Percentiles rank a stretch among this genome's conserved stretches.
These are phyloP conservation scores for Colletotrichum brevisporum DNA, from an alignment of 2,329 filamentous ascomycete species.

Conservation along the genomic window DNA sequence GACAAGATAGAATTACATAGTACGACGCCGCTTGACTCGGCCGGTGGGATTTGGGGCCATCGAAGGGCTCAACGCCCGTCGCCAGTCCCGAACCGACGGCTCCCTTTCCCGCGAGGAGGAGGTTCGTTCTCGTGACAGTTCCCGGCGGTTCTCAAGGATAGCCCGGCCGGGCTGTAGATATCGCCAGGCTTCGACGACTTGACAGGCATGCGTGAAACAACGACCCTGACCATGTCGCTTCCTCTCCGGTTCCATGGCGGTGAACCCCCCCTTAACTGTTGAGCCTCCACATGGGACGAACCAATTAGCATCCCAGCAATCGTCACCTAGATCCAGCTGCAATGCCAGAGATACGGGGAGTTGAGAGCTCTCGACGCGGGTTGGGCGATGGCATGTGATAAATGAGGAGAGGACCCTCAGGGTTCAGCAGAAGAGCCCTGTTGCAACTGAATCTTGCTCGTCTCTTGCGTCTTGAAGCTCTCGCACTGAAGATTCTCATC, in stretches of 20 bases:
- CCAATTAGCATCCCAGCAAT: conserved; percentile 7
- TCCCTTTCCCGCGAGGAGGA: background rate
- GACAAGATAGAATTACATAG: background rate
- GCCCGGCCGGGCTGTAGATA: conserved; percentile 9
- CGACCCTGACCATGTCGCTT: conserved; percentile 5
- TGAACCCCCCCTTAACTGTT: conserved; percentile 10
- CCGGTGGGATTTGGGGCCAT: background rate
- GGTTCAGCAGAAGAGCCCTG: background rate
- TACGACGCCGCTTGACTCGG: background rate
- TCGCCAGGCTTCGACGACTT: background rate
- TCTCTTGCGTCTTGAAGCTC: background rate
- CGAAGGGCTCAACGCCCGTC: background rate
- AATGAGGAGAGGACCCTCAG: conserved; percentile 3
- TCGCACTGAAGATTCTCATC: background rate
- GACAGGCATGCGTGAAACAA: conserved; percentile 2
- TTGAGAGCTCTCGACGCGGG: background rate
- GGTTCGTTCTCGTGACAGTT: background rate
- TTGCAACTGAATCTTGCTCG: background rate
- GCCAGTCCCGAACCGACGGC: background rate
- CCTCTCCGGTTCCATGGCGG: conserved; percentile 5
- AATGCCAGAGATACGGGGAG: conserved; percentile 1
- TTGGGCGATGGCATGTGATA: conserved; percentile 6
- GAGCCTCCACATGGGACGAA: conserved; percentile 14
- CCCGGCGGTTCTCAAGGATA: background rate
- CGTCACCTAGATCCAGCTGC: background rate